Evolutionary conservation across 2,329 filamentous ascomycete species (phyloP).

Genomic region (Ophiostoma ips): DNA sequence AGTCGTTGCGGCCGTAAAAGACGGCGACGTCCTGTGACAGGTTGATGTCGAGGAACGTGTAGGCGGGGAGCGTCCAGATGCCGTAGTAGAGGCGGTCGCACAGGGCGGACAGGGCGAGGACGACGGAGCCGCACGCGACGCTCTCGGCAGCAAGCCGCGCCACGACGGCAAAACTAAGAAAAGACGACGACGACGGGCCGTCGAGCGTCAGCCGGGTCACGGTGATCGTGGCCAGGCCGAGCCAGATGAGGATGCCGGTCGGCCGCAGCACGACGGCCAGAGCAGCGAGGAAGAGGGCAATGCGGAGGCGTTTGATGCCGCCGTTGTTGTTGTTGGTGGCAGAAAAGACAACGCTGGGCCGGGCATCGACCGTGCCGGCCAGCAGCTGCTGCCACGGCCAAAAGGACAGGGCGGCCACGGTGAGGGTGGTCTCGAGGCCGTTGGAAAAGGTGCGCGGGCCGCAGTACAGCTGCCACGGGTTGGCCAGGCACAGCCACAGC

Average conservation of each 20-base stretch:
- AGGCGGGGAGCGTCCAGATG: slow-evolving; percentile 75
- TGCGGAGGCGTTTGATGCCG: slow-evolving; percentile 25
- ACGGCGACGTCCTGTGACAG: slow-evolving; percentile 73
- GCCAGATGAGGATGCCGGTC: slow-evolving; percentile 81
- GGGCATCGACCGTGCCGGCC: slow-evolving; percentile 24
- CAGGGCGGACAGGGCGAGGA: slow-evolving; percentile 48
- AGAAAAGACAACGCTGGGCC: slow-evolving; percentile 19
- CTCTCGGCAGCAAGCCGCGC: slow-evolving; percentile 47
- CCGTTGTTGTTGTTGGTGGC: too few relatives aligned
- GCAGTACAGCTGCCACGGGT: slow-evolving; percentile 94
- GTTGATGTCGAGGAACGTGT: slow-evolving; percentile 84
- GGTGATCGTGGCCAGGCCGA: slow-evolving; percentile 39
- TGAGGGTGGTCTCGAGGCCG: slow-evolving; percentile 80
- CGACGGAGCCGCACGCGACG: slow-evolving; percentile 45
- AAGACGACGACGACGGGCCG: slow-evolving; percentile 25
- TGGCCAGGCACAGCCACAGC: slow-evolving; percentile 58
- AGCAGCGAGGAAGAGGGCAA: slow-evolving; percentile 62
- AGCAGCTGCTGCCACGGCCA: slow-evolving; percentile 77
- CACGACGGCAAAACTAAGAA: slow-evolving; percentile 28
- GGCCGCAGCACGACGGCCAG: slow-evolving; percentile 75
- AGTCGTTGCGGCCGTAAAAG: slow-evolving; percentile 83
- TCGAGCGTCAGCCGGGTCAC: slow-evolving; percentile 29
- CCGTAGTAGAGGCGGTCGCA: slow-evolving; percentile 72
- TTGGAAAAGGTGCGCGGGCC: slow-evolving; percentile 91
- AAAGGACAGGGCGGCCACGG: slow-evolving; percentile 59